These are phyloP conservation scores for Nicotiana noctiflora DNA, from an alignment of 257 asterid genomes.

Conservation along the genomic window DNA sequence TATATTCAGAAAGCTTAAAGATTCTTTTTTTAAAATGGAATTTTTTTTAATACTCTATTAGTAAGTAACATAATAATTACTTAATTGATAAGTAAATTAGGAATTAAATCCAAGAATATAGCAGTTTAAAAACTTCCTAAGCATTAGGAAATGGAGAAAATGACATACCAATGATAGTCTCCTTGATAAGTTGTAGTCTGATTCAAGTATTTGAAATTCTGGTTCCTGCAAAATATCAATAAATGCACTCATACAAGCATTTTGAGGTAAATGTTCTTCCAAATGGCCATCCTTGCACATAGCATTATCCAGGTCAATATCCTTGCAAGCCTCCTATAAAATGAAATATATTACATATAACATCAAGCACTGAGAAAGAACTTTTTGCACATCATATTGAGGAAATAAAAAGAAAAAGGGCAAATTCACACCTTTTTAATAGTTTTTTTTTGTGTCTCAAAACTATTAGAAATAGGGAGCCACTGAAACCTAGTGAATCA, in stretches of 20 bases:
- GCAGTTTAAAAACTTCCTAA: not conserved
- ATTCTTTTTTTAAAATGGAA: not conserved
- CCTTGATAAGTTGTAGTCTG: conserved; percentile 56
- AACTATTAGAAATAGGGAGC: not conserved
- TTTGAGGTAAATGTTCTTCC: conserved; percentile 28
- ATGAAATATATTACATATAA: conserved; percentile 13
- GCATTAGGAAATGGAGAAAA: conserved; percentile 9
- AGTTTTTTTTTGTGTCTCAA: not conserved
- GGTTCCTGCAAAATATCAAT: conserved; percentile 49
- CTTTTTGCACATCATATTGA: not conserved
- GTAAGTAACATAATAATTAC: not conserved
- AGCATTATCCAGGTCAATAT: conserved; percentile 34
- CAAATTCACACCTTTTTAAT: not conserved
- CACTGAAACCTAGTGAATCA: not conserved
- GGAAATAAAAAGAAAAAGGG: not conserved
- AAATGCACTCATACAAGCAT: conserved; percentile 32
- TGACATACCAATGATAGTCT: conserved; percentile 42
- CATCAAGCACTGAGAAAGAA: not conserved
- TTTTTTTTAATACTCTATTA: not conserved
- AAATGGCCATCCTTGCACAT: conserved; percentile 25
- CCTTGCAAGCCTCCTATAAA: conserved; percentile 36
- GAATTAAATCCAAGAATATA: not conserved
- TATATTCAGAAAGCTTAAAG: not conserved
- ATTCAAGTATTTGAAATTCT: conserved; percentile 47
- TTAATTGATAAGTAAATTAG: not conserved